A percentile compares a stretch with the other conserved stretches of the same genome.
Conservation (phyloP, 225 moss, liverwort and hornwort genomes). For the Sphagnum tenellum region DNA sequence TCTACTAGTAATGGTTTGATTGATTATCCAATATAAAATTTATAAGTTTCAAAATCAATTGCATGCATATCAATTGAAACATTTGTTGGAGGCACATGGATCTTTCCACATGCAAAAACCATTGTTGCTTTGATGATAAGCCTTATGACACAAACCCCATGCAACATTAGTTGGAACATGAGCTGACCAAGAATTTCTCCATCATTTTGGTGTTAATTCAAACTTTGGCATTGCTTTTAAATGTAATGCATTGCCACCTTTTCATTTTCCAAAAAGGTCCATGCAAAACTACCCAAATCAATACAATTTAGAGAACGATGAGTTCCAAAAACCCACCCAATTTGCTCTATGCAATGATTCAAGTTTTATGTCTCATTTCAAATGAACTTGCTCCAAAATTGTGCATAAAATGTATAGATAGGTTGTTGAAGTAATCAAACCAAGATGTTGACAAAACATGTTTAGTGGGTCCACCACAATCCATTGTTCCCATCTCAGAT, state of each 20-base stretch:
- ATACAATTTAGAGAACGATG: not conserved
- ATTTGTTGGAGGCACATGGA: not conserved
- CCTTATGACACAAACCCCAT: not conserved
- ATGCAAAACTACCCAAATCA: not conserved
- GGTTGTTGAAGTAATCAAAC: not conserved
- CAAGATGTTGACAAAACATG: not conserved
- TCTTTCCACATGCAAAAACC: not conserved
- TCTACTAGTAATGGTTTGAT: not conserved
- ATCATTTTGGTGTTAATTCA: not conserved
- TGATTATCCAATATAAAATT: not conserved
- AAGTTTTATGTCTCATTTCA: too few species aligned
- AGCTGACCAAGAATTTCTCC: not conserved
- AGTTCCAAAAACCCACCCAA: not conserved
- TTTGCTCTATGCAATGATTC: not conserved
- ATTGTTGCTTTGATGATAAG: not conserved
- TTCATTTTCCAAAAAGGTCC: not conserved
- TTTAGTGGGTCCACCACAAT: not conserved
- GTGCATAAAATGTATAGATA: not conserved
- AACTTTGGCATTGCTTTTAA: too few species aligned
- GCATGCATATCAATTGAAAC: not conserved
- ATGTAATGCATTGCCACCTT: not conserved
- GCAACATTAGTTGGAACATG: not conserved
- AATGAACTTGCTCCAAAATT: not conserved
- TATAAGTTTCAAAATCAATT: not conserved
- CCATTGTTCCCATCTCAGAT: not conserved